Evolutionary conservation across 495 filamentous ascomycete genomes (phyloP), one percentile per base, ranked within the genome.

Genomic region (Rostrohypoxylon terebratum): DNA sequence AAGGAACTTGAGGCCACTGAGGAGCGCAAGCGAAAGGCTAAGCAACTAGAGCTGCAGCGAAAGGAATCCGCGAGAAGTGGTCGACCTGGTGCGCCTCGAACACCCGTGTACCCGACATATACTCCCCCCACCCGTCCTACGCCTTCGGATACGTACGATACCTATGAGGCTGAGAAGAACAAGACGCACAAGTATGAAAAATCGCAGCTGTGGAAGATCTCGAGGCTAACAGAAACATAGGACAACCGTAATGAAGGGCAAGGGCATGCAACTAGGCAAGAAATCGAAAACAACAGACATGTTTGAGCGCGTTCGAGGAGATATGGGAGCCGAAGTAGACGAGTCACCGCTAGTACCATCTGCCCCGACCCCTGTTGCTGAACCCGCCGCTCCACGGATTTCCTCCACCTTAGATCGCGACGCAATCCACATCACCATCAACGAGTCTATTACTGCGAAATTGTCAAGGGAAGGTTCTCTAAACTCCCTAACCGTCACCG

Each of bases 221-320:
- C 18, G 42, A 45, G 34, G 57, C 78, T 81, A 61, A 80, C 72
- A 9, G 14, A 36, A n/a, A 16, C n/a, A 14, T 59, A 82, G 83
- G 75, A 80, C 84, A 34, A 78, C 90, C 51, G 88, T 92, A 28
- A 87, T 89, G 38, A 94, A 95, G 78, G 93, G 94, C 65, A 99
- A 99, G 82, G 96, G 96, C 58, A 98, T 99, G 96, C 95, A 98
- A 80, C 83, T 99, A 42, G 96, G 96, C 80, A 97, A 97, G 86
- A 98, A 98, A 82, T 97, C 93, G 36, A 97, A 97, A 84, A 92
- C 92, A 31, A 96, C 93, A 13, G 93, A 96, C 81, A 97, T 98
- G 86, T 98, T 96, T 75, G 95, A 98, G 79, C 91, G 91, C 71
- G 93, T 99, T n/a, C 89, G 92, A 72, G 91, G 91, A 54, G 94